Base-by-base conservation (phyloP, 2,329 filamentous ascomycete species). In the Venturia effusa region DNA sequence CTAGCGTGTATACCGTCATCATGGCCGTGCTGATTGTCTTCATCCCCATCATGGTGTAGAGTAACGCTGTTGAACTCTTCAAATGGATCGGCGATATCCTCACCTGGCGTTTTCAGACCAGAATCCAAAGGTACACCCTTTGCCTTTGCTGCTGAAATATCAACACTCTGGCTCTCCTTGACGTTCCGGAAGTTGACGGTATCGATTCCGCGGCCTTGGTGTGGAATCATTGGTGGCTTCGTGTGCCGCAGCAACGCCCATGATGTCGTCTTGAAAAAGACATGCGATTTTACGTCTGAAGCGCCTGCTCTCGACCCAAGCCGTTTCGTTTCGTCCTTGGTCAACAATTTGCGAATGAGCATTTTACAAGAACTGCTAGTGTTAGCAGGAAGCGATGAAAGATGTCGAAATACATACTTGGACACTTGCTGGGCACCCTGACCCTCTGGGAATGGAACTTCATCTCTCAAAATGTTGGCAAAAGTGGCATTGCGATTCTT, bases 61-160 rank as follows among this genome's bases (percentile, higher is more conserved):
- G 94, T 99, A 51, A 99, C 92, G 73, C 91, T 96, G 80, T 97
- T 99, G 77, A 99, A 99, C 75, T 97, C 94, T 76, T 97, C 90
- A 73, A 99, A 99, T 1, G 94, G 94, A 81, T 99, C 94, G 3
- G 84, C 81, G 43, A 88, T 72, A 73, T 97, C 93, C 43, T 83
- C 89, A 55, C 89, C 90, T 1, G 93, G 93, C 2, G 93, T 97
- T 1, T 88, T 85, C 62, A 96, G 80, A 0, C 90, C 90, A 54
- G 88, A 93, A 72, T 96, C 92, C 66, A 96, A 79, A 10, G 92
- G 91, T 15, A 96, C 90, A 1, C 92, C 91, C 64, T 65, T 65
- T 37, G 61, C 48, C 62, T 62, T 64, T 19, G 84, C 80, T 22
- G 84, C 83, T 66, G 84, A 85, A 59, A 95, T 87, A 74, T 99